A percentile compares a stretch with the other conserved stretches of the same genome.
Conservation (phyloP, 768 basidiomycete species). For the Imleria badia region DNA sequence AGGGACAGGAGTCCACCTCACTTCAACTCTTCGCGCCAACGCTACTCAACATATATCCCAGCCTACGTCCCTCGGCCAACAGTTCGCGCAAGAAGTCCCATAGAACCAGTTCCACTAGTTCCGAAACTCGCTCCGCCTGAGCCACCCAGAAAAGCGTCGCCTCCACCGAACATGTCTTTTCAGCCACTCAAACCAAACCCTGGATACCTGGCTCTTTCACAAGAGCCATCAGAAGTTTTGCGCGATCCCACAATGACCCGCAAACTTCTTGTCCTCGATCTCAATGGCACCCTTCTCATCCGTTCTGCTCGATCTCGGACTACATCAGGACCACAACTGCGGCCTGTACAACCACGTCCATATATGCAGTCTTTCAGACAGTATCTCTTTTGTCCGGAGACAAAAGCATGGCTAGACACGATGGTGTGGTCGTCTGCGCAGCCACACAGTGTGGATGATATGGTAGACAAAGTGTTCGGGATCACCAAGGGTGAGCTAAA, state of each 20-base stretch:
- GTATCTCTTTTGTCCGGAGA: slow-evolving; percentile 63
- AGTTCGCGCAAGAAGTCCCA: slow-evolving; percentile 9
- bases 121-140: background rate
- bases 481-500: slow-evolving; percentile 40
- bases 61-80: slow-evolving; percentile 9
- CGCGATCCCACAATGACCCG: slow-evolving; percentile 34
- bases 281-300: slow-evolving; percentile 65
- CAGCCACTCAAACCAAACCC: slow-evolving; percentile 29
- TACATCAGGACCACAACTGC: slow-evolving; percentile 24
- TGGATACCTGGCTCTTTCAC: slow-evolving; percentile 37
- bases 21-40: slow-evolving; percentile 3
- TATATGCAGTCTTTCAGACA: slow-evolving; percentile 60
- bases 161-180: slow-evolving; percentile 1
- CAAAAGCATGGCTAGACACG: slow-evolving; percentile 69
- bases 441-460: slow-evolving; percentile 72
- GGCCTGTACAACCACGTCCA: slow-evolving; percentile 57
- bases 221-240: slow-evolving; percentile 27
- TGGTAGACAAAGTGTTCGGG: slow-evolving; percentile 67
- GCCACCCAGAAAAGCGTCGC: background rate
- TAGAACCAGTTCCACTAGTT: background rate
- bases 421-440: slow-evolving; percentile 92
- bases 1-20: slow-evolving; percentile 3
- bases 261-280: slow-evolving; percentile 72
- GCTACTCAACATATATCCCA: slow-evolving; percentile 9
- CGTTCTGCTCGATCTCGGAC: slow-evolving; percentile 41